A percentile compares a stretch with the other conserved stretches of the same genome.
phyloP scores from a whole-genome alignment of 176 grass and related monocot genomes.

The Aechmea fasciata region DNA sequence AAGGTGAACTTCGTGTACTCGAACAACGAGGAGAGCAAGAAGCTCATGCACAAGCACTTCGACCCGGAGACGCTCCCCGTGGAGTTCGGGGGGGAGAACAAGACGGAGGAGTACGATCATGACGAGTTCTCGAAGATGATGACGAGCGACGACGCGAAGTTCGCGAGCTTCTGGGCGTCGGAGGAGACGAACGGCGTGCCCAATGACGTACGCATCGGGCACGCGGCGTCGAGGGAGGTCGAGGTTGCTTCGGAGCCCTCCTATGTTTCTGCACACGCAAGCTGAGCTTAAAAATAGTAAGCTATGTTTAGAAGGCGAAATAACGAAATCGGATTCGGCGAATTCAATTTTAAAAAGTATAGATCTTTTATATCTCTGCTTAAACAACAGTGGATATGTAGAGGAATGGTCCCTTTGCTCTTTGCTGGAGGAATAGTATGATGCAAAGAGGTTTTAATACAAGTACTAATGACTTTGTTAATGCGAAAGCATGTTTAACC shows the following conservation, averaged over 20 bases:
- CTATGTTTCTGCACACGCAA: slow-evolving; percentile 27
- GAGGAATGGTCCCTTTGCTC: too few species aligned
- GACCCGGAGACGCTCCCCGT: slow-evolving; percentile 51
- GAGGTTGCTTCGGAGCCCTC: slow-evolving; percentile 5
- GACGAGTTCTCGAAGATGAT: slow-evolving; percentile 75
- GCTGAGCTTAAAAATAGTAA: slow-evolving; percentile 15
- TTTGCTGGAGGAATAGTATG: too few species aligned
- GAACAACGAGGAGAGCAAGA: slow-evolving; percentile 63
- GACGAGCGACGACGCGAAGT: slow-evolving; percentile 59
- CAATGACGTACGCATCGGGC: slow-evolving; percentile 3
- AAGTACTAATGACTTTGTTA: too few species aligned
- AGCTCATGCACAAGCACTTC: slow-evolving; percentile 41
- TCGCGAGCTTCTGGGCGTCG: slow-evolving; percentile 32
- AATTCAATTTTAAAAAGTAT: too few species aligned
- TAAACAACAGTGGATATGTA: too few species aligned
- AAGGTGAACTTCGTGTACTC: slow-evolving; percentile 63
- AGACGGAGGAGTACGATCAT: slow-evolving; percentile 38
- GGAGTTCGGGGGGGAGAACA: slow-evolving; percentile 71
- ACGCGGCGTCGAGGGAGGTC: slow-evolving; percentile 6
- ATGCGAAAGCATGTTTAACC: too few species aligned
- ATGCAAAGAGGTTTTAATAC: too few species aligned
- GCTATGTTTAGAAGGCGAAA: too few species aligned
- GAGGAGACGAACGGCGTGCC: slow-evolving; percentile 14
- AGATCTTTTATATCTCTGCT: too few species aligned
- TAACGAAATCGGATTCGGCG: too few species aligned